Evolutionary conservation across 495 filamentous ascomycete species (phyloP).

Genomic region (Letharia lupina): DNA sequence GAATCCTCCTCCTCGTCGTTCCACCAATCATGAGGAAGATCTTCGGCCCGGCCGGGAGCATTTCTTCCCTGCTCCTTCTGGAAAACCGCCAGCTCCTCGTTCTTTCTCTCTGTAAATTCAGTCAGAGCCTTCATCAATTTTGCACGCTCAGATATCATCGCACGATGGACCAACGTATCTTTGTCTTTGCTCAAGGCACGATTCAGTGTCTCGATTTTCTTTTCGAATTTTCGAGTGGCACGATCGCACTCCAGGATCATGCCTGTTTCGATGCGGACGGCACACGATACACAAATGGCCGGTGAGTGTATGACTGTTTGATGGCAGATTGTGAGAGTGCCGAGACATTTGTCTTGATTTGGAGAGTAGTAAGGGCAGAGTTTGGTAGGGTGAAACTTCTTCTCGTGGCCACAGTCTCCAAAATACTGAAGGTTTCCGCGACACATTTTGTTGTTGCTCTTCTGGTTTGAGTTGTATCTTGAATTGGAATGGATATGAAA

Average conservation of each 20-base stretch:
- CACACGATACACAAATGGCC: background rate
- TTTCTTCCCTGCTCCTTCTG: background rate
- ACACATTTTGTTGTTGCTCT: background rate
- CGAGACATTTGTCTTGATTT: background rate
- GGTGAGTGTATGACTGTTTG: background rate
- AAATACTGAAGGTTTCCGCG: background rate
- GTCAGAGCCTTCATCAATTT: background rate
- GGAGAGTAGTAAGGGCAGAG: background rate
- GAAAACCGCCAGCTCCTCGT: background rate
- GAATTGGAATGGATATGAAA: background rate
- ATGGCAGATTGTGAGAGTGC: background rate
- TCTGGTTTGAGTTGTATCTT: too few species aligned
- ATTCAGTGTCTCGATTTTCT: background rate
- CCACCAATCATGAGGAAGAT: background rate
- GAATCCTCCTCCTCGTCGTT: background rate
- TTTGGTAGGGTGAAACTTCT: background rate
- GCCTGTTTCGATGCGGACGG: background rate
- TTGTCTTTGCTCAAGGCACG: background rate
- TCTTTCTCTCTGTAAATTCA: background rate
- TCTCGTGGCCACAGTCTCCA: background rate
- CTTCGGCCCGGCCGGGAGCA: background rate
- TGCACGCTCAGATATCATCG: background rate
- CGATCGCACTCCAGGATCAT: background rate
- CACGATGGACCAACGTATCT: background rate
- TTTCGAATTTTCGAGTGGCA: background rate